Percentiles rank a stretch among this genome's conserved stretches.
phyloP scores from a whole-genome alignment of 78 protist genomes.

The Isochrysis galbana region DNA sequence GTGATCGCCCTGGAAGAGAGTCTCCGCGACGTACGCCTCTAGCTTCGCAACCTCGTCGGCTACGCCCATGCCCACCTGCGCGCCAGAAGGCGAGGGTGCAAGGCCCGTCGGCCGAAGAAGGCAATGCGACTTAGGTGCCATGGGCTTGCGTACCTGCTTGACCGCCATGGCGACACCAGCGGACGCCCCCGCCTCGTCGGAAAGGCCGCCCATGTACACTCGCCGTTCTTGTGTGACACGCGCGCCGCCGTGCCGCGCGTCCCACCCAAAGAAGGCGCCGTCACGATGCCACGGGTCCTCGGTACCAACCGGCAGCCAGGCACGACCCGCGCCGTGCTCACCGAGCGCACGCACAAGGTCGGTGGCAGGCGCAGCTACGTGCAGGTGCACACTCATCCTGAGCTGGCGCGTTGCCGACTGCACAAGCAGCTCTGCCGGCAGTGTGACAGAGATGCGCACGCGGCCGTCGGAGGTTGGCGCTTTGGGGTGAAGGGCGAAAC shows the following conservation, averaged over 20 bases:
- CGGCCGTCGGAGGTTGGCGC: background rate
- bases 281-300: slow-evolving; percentile 27
- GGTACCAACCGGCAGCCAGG: background rate
- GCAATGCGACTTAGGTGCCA: too few species aligned
- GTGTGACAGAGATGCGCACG: background rate
- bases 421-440: background rate
- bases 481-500: background rate
- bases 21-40: background rate
- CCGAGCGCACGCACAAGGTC: background rate
- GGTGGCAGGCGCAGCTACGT: background rate
- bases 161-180: background rate
- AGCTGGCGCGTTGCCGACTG: background rate
- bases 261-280: slow-evolving; percentile 17
- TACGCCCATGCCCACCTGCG: background rate
- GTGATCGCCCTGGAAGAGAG: background rate
- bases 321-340: background rate
- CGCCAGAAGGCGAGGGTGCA: background rate
- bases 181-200: slow-evolving; percentile 16
- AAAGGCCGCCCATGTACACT: background rate
- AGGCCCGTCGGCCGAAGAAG: background rate
- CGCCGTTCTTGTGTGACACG: background rate
- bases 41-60: background rate
- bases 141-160: background rate
- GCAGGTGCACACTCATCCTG: background rate
- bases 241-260: background rate